Conservation (phyloP, 202 grass and related monocot species). For the Zoysia matrella region DNA sequence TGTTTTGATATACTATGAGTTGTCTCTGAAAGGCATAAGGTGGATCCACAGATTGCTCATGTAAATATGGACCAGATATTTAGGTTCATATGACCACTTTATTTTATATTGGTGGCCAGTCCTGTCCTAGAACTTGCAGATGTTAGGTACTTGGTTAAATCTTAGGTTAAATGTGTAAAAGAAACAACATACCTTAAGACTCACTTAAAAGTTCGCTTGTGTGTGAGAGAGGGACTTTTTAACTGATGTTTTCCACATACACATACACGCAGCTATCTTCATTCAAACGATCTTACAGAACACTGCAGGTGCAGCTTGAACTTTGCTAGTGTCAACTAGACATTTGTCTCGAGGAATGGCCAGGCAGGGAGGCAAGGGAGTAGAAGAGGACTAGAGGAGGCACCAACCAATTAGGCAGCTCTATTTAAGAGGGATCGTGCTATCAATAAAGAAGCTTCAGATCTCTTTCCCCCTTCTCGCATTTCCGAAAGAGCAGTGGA, state of each 20-base stretch:
- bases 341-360: constrained; percentile 23
- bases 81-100: background rate
- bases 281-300: constrained; percentile 26
- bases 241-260: constrained; percentile 24
- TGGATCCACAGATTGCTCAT: constrained; percentile 9
- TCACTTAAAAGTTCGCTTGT: background rate
- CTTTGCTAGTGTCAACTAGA: background rate
- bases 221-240: constrained; percentile 15
- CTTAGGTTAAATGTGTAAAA: constrained; percentile 37
- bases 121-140: background rate
- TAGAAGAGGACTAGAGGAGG: background rate
- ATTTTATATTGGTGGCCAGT: constrained; percentile 26
- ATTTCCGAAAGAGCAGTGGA: too few relatives aligned
- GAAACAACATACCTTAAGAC: background rate
- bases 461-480: constrained; percentile 19
- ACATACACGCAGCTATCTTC: background rate
- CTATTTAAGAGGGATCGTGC: constrained; percentile 24
- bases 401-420: constrained; percentile 19
- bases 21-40: background rate
- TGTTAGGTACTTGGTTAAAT: background rate
- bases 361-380: background rate
- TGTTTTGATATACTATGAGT: background rate
- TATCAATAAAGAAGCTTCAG: constrained; percentile 25
- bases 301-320: background rate
- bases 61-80: background rate